Percentiles rank a stretch among this genome's conserved stretches.
Conservation (phyloP, 2,329 filamentous ascomycete species). For the Coniochaeta hoffmannii region DNA sequence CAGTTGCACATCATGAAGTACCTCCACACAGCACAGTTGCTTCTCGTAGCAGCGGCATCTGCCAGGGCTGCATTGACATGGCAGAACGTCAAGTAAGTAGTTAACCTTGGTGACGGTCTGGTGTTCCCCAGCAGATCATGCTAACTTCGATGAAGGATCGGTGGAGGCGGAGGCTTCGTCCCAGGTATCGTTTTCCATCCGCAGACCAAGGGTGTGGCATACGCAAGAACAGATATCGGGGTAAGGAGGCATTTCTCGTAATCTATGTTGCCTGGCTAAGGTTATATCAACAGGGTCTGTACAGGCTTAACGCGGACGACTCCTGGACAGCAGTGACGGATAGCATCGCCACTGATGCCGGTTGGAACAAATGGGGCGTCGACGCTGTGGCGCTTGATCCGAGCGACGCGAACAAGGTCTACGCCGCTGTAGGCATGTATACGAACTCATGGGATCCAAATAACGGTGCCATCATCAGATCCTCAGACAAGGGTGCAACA, state of each 20-base stretch:
- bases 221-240: slow-evolving; percentile 50
- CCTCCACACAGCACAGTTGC: slow-evolving; percentile 11
- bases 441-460: slow-evolving; percentile 54
- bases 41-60: slow-evolving; percentile 16
- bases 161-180: slow-evolving; percentile 50
- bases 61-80: slow-evolving; percentile 19
- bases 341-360: slow-evolving; percentile 29
- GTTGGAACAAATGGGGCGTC: slow-evolving; percentile 49
- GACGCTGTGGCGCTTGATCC: slow-evolving; percentile 51
- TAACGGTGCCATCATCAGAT: slow-evolving; percentile 45
- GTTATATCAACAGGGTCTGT: slow-evolving; percentile 30
- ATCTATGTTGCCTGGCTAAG: not conserved
- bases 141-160: slow-evolving; percentile 29
- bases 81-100: slow-evolving; percentile 18
- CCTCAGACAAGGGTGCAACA: slow-evolving; percentile 44
- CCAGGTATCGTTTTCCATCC: slow-evolving; percentile 52
- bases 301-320: slow-evolving; percentile 46
- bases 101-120: not conserved
- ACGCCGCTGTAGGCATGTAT: slow-evolving; percentile 49
- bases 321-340: slow-evolving; percentile 49
- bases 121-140: not conserved
- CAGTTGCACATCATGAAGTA: slow-evolving; percentile 8
- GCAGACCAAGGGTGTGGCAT: slow-evolving; percentile 37
- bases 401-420: slow-evolving; percentile 41
- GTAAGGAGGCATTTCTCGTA: not conserved